Base-by-base conservation (phyloP, 306 rosid species). In the Quercus ilex region DNA sequence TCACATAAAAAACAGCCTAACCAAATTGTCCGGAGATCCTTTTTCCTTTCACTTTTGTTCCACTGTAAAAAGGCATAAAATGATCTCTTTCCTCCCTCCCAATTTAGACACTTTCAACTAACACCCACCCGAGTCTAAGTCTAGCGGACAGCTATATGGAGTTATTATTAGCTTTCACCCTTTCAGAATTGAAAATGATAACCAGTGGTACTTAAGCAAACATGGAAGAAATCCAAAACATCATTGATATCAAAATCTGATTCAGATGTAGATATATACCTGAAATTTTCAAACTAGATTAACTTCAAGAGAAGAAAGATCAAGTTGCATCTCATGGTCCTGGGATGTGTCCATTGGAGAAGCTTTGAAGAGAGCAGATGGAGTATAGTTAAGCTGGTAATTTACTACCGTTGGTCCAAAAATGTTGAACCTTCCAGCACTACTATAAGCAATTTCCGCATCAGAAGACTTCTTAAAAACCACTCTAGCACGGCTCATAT, bases 401-500 rank as follows among this genome's bases (percentile, higher is more conserved):
- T 85, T 93, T 78, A 95, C 98, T 64, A 79, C 84, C 77, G 75
- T 79, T 57, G 88, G 86, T 64, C 99, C 99, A 83, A 95, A 95
- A 80, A 95, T 93, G 77, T 84, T 92, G 86, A 92, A 95, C 88
- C 87, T 95, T 82, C 88, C 90, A 83, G 98, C 99, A 90, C 94
- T 92, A 63, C 84, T 89, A 79, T 68, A 88, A 65, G 99, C 98
- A 65, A 90, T 87, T 85, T 95, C 99, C 15, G 96, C 99, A 87
- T 95, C 98, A 62, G 87, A 73, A 80, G 87, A 77, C 82, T 81
- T 91, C 83, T 92, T 95, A 69, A 92, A 95, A 78, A 95, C 90
- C 77, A 95, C 99, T 86, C 97, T 90, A 12, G 99, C 99, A 73
- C 97, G 96, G 75, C 98, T 87, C 76, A 91, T 90, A 79, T 91